A percentile compares a stretch with the other conserved stretches of the same genome.
Evolutionary conservation across 1,284 basidiomycete species (phyloP).

Genomic region (Vanrija humicola): DNA sequence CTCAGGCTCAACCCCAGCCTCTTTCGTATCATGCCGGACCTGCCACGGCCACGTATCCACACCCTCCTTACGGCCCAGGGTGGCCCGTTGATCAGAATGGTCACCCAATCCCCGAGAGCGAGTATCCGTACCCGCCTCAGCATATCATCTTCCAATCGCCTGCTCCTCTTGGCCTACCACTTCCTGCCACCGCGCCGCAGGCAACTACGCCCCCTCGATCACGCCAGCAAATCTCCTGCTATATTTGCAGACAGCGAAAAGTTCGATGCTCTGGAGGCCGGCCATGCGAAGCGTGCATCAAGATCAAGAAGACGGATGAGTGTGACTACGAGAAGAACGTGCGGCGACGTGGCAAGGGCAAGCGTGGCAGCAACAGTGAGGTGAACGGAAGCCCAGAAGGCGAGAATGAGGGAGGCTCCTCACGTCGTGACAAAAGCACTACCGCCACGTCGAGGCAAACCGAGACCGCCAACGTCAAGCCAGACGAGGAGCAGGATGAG

Average conservation of each 20-base stretch:
- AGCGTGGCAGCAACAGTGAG: constrained; percentile 2
- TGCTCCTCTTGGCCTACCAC: no score
- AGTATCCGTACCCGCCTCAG: no score
- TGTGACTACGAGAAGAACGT: constrained; percentile 36
- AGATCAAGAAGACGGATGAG: constrained; percentile 24
- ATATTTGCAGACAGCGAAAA: constrained; percentile 37
- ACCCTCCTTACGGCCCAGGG: no score
- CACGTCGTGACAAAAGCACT: background rate
- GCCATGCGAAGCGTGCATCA: constrained; percentile 36
- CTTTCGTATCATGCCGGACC: no score
- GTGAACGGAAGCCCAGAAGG: background rate
- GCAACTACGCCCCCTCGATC: no score
- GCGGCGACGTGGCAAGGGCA: constrained; percentile 36
- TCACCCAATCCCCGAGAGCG: no score
- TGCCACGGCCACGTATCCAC: no score
- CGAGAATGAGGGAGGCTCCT: background rate
- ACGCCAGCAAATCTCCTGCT: constrained; percentile 35
- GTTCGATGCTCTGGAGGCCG: constrained; percentile 36
- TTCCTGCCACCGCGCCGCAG: no score
- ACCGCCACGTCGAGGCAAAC: background rate
- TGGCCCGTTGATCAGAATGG: no score
- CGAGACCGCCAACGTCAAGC: background rate
- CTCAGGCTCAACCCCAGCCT: no score
- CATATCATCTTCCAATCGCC: no score
- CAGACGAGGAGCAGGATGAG: background rate